A percentile compares a stretch with the other conserved stretches of the same genome.
Conservation (phyloP, 345 rosid genomes). For the Viola odorata region DNA sequence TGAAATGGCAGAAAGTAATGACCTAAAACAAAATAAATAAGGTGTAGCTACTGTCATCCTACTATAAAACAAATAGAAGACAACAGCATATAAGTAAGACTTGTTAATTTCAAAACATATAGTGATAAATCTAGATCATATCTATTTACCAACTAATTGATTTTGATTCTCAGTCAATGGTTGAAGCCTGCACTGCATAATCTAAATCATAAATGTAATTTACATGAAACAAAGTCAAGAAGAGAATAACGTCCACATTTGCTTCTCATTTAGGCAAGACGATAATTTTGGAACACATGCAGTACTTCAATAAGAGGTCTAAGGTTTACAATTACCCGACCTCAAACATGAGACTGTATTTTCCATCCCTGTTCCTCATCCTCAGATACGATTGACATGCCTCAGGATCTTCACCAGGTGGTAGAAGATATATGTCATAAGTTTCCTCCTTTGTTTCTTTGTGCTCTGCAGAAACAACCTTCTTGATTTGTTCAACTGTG, state of each 20-base stretch:
- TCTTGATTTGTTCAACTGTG: slow-evolving; percentile 70
- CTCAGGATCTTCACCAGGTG: slow-evolving; percentile 99
- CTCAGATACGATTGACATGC: slow-evolving; percentile 97
- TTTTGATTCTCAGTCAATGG: too few species aligned
- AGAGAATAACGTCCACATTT: too few species aligned
- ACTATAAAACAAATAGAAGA: background rate
- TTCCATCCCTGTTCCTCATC: slow-evolving; percentile 99
- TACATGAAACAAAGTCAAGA: too few species aligned
- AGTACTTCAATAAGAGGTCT: slow-evolving; percentile 7
- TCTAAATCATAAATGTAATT: too few species aligned
- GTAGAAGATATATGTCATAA: slow-evolving; percentile 94
- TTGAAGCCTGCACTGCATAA: too few species aligned
- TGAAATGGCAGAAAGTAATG: background rate
- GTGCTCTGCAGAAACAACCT: slow-evolving; percentile 48
- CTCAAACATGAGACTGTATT: slow-evolving; percentile 99
- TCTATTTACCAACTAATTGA: too few species aligned
- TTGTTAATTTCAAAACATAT: background rate
- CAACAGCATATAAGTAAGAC: background rate
- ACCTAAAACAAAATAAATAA: background rate
- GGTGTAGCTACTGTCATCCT: background rate
- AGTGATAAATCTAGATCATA: too few species aligned
- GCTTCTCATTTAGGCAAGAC: background rate
- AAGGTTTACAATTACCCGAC: slow-evolving; percentile 27
- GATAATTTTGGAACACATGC: background rate
- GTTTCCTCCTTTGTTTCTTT: slow-evolving; percentile 84